Conservation (phyloP, 441 rosid genomes). For the Corymbia calophylla region DNA sequence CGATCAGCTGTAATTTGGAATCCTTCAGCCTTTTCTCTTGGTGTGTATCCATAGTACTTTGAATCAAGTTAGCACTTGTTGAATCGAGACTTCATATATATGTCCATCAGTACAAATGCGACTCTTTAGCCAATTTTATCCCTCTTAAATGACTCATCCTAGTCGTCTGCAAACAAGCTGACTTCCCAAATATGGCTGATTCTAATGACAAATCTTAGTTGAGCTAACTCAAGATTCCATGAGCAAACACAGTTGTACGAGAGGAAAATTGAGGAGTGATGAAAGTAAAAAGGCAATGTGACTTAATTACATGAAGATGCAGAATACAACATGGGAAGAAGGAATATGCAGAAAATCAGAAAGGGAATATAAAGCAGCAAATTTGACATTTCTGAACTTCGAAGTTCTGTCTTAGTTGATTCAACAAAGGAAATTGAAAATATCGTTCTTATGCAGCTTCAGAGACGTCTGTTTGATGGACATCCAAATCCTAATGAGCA, state of each 20-base stretch:
- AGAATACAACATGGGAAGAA: not conserved
- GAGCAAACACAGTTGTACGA: not conserved
- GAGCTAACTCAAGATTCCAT: not conserved
- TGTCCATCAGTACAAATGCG: not conserved
- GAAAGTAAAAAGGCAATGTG: not conserved
- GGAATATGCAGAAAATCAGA: not conserved
- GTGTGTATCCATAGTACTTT: not conserved
- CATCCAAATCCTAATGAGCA: slow-evolving; percentile 44
- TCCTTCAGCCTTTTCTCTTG: not conserved
- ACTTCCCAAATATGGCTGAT: not conserved
- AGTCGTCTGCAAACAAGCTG: not conserved
- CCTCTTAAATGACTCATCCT: not conserved
- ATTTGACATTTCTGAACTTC: not conserved
- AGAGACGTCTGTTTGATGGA: not conserved
- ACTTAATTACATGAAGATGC: not conserved
- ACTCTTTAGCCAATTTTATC: not conserved
- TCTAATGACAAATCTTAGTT: not conserved
- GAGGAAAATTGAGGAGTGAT: not conserved
- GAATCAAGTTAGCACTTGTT: not conserved
- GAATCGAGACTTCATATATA: not conserved
- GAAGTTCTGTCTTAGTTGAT: not conserved
- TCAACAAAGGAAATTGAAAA: not conserved
- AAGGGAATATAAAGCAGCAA: not conserved
- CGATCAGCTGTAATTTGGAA: not conserved
- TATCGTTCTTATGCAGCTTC: not conserved